Evolutionary conservation across 352 stramenopile genomes (phyloP).

Genomic region (Thalassiosira livingstoniorum): DNA sequence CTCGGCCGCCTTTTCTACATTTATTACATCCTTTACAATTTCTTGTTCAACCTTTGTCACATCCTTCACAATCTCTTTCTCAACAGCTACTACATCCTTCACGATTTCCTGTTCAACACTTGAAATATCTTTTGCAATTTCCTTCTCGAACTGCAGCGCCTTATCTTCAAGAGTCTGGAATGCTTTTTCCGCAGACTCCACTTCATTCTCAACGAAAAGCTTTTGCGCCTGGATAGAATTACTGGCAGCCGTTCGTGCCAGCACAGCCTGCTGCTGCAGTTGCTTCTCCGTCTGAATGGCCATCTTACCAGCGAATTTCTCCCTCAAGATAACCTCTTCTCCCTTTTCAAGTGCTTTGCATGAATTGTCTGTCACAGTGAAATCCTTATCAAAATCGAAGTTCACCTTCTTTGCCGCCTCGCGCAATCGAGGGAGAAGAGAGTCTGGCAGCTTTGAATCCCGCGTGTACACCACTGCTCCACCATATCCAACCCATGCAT

Average conservation of each 20-base stretch:
- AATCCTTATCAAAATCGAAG: slow-evolving; percentile 87
- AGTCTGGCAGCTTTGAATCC: slow-evolving; percentile 71
- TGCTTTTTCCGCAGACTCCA: slow-evolving; percentile 70
- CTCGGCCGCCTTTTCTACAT: slow-evolving; percentile 34
- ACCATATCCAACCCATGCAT: slow-evolving; percentile 89
- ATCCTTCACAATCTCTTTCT: slow-evolving; percentile 54
- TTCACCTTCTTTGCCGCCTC: slow-evolving; percentile 84
- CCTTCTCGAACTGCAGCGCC: slow-evolving; percentile 76
- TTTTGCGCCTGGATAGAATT: slow-evolving; percentile 55
- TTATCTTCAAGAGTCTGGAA: slow-evolving; percentile 77
- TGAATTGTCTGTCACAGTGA: slow-evolving; percentile 85
- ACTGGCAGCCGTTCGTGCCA: slow-evolving; percentile 67
- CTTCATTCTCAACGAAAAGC: slow-evolving; percentile 40
- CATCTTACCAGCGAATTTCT: slow-evolving; percentile 84
- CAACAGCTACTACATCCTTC: slow-evolving; percentile 44
- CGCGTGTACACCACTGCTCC: slow-evolving; percentile 88
- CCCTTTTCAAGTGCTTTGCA: slow-evolving; percentile 79
- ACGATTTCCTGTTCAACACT: slow-evolving; percentile 54
- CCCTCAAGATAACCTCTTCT: slow-evolving; percentile 70
- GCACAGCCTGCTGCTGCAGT: slow-evolving; percentile 77
- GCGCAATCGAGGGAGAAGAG: slow-evolving; percentile 74
- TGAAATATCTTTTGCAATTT: slow-evolving; percentile 61
- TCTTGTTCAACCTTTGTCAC: slow-evolving; percentile 51
- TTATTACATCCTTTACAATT: slow-evolving; percentile 52
- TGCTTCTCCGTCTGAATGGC: slow-evolving; percentile 79